phyloP scores from a whole-genome alignment of 805 yeast species.

The Yarrowia sp. region DNA sequence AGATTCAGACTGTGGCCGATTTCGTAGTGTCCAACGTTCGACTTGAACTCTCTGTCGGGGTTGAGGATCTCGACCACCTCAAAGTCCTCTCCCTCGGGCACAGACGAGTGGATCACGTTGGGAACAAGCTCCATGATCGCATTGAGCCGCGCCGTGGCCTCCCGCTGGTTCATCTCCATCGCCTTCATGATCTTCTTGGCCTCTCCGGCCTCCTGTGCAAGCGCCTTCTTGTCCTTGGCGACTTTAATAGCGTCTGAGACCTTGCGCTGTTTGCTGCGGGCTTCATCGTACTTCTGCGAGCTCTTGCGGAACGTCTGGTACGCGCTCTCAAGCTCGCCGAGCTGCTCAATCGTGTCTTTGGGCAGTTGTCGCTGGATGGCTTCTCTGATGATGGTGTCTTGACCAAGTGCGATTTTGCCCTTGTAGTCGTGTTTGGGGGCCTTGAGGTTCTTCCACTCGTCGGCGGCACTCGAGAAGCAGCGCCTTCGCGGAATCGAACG shows the following conservation, averaged over 20 bases:
- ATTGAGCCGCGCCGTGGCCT: neutral
- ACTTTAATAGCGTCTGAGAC: conserved; percentile 2
- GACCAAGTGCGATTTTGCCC: neutral
- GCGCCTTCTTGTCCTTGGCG: conserved; percentile 7
- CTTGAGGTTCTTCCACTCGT: conserved; percentile 1
- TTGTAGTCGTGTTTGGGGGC: conserved; percentile 25
- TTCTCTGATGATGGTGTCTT: neutral
- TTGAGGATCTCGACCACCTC: conserved; percentile 23
- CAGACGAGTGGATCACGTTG: conserved; percentile 6
- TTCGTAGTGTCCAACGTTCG: conserved; percentile 49
- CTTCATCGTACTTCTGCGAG: neutral
- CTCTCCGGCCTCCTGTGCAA: conserved; percentile 1
- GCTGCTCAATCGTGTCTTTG: neutral
- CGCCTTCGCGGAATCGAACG: too few relatives aligned
- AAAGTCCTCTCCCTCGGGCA: conserved; percentile 2
- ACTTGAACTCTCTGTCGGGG: neutral
- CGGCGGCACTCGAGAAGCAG: too few relatives aligned
- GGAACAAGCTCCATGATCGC: conserved; percentile 23
- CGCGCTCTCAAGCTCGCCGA: neutral
- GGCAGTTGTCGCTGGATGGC: conserved; percentile 17
- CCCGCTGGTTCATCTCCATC: neutral
- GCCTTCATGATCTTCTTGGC: neutral
- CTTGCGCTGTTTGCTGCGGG: neutral
- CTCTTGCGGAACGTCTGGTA: neutral
- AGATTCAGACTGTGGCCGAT: conserved; percentile 69